Conservation (phyloP, 1,139 yeast genomes). For the Kodamaea arcana region DNA sequence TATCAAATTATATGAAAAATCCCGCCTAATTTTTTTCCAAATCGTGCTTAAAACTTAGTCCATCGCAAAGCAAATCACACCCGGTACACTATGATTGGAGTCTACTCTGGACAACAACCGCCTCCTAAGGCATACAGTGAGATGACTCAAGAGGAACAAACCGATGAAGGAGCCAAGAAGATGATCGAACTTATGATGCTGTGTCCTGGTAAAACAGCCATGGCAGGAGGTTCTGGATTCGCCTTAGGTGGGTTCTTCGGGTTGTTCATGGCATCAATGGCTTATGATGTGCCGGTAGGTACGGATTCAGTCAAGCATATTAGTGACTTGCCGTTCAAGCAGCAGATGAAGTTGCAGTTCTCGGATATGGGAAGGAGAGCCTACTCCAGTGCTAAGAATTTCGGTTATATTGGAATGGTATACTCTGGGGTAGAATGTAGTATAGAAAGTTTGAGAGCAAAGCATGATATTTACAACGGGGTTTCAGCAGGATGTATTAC, state of each 20-base stretch:
- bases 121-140: slow-evolving; percentile 49
- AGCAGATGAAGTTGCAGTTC: slow-evolving; percentile 89
- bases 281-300: slow-evolving; percentile 78
- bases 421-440: slow-evolving; percentile 94
- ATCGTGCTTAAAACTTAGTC: too few relatives aligned
- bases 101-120: slow-evolving; percentile 22
- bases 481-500: slow-evolving; percentile 92
- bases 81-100: slow-evolving; percentile 21
- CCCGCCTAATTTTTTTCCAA: too few relatives aligned
- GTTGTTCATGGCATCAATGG: slow-evolving; percentile 91
- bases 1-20: too few relatives aligned
- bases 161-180: slow-evolving; percentile 82
- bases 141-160: slow-evolving; percentile 90
- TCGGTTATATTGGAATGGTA: slow-evolving; percentile 91
- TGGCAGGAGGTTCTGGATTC: slow-evolving; percentile 94
- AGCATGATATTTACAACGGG: slow-evolving; percentile 90
- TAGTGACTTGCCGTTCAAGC: slow-evolving; percentile 83
- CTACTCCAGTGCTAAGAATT: slow-evolving; percentile 84
- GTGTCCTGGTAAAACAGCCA: slow-evolving; percentile 90
- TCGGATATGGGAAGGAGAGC: slow-evolving; percentile 89
- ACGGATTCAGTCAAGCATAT: slow-evolving; percentile 51
- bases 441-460: slow-evolving; percentile 81
- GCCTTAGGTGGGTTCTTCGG: slow-evolving; percentile 96
- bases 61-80: too few relatives aligned
- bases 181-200: slow-evolving; percentile 85